A percentile compares a stretch with the other conserved stretches of the same genome.
phyloP scores from a whole-genome alignment of 768 basidiomycete species.

The Kwoniella sp. region DNA sequence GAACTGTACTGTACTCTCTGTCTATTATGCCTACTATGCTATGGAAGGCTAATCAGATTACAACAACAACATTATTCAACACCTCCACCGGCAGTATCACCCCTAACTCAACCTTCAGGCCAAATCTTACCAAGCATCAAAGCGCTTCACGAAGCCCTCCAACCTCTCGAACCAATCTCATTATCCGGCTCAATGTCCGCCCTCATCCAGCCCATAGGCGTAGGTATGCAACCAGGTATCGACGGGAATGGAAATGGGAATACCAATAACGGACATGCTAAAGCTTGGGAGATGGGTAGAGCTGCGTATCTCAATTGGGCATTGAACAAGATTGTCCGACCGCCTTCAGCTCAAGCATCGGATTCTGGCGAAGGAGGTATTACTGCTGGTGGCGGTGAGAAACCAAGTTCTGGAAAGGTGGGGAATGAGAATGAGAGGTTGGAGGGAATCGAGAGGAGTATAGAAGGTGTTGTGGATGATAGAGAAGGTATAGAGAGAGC shows the following conservation, averaged over 20 bases:
- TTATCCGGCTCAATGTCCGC: slow-evolving; percentile 44
- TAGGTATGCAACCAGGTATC: too few species aligned
- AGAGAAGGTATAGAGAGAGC: slow-evolving; percentile 20
- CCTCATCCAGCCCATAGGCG: slow-evolving; percentile 44
- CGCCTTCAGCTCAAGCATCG: not conserved
- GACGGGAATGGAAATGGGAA: not conserved
- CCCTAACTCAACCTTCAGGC: slow-evolving; percentile 25
- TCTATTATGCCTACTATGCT: too few species aligned
- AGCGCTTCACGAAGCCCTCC: slow-evolving; percentile 58
- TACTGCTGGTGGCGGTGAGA: not conserved
- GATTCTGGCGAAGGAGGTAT: not conserved
- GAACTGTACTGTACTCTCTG: too few species aligned
- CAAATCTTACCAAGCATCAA: slow-evolving; percentile 49
- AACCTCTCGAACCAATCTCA: slow-evolving; percentile 61
- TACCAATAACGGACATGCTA: slow-evolving; percentile 66
- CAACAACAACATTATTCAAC: not conserved
- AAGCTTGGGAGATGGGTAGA: slow-evolving; percentile 75
- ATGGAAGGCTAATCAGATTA: too few species aligned
- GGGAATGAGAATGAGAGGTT: slow-evolving; percentile 15
- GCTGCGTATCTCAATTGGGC: slow-evolving; percentile 81
- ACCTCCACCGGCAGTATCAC: slow-evolving; percentile 37
- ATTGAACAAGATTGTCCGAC: slow-evolving; percentile 57
- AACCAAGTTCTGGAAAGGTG: not conserved
- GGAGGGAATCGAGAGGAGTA: slow-evolving; percentile 28
- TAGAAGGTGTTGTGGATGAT: slow-evolving; percentile 14